Conservation (phyloP, 768 basidiomycete species). For the Multifurca ochricompacta region DNA sequence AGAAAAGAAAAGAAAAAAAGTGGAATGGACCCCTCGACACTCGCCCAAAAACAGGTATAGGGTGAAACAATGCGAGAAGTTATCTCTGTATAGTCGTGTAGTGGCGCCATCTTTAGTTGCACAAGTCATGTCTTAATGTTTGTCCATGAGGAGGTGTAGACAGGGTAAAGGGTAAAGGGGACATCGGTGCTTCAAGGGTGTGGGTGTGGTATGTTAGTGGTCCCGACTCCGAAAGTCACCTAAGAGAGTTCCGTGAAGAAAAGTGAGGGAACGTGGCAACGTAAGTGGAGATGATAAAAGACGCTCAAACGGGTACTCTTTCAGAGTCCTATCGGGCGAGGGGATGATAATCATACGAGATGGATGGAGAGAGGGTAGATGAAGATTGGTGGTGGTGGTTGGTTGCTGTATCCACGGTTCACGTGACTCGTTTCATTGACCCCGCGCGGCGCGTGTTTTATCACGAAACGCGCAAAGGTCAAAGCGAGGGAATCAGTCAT, state of each 20-base stretch:
- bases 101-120: not conserved
- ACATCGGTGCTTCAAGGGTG: slow-evolving; percentile 7
- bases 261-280: slow-evolving; percentile 5
- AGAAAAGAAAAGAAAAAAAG: too few species aligned
- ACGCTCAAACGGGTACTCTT: too few species aligned
- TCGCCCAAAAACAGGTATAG: not conserved
- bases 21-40: not conserved
- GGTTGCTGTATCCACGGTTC: not conserved
- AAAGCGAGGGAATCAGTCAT: too few species aligned
- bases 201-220: not conserved
- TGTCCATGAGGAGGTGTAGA: not conserved
- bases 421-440: not conserved
- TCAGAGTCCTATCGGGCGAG: too few species aligned
- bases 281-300: not conserved
- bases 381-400: not conserved
- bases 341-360: too few species aligned
- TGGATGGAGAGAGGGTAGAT: not conserved
- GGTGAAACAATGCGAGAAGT: not conserved
- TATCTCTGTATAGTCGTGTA: slow-evolving; percentile 5
- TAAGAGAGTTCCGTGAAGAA: not conserved
- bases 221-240: not conserved
- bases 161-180: slow-evolving; percentile 8
- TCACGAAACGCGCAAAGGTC: not conserved
- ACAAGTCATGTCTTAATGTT: not conserved
- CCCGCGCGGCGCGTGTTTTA: too few species aligned